Base-by-base conservation (phyloP, 2,329 filamentous ascomycete species). In the Elsinoe ampelina region DNA sequence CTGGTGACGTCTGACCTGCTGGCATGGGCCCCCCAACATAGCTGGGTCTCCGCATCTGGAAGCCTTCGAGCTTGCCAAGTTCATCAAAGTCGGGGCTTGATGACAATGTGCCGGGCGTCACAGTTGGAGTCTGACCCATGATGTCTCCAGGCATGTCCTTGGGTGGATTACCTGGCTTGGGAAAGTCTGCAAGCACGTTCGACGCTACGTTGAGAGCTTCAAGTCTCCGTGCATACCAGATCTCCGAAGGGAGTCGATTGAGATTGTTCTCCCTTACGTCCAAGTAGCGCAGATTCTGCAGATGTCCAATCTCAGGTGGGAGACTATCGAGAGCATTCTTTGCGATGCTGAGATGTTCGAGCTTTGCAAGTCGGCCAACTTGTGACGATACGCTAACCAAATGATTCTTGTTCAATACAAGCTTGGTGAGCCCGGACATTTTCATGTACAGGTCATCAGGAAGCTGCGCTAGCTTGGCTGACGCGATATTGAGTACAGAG, bases 191-290 rank as follows among this genome's bases (percentile, higher is more conserved):
- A 17, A 98, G 77, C 5, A 97, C 85, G 64, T 98, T 98, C 10
- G 93, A 96, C 0, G 92, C 97, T 11, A 95, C 85, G 64, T 98
- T 98, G 58, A 98, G 80, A 0, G 86, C 92, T 70, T 97, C 91
- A 56, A 98, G 73, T 67, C 86, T 90, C 64, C 86, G 85, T 54
- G 92, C 92, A 77, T 89, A 92, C 93, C 93, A 98, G n/a, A 98
- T 80, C 67, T 98, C 93, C 67, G 88, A 83, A 1, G 93, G 93
- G 32, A 98, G 76, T 65, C 86, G 86, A 62, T 85, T 86, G 58
- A 98, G 80, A 66, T 97, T 98, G 74, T 97, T 98, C 67, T 93
- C 89, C 61, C 92, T 82, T 15, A 97, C 80, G 67, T 98, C 92
- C 39, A 98, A 77, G 60, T 90, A 86, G 55, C 84, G 85, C 60